Evolutionary conservation across 805 yeast genomes (phyloP), one percentile per base, ranked within the genome.

Genomic region (Wickerhamomyces tratensis): DNA sequence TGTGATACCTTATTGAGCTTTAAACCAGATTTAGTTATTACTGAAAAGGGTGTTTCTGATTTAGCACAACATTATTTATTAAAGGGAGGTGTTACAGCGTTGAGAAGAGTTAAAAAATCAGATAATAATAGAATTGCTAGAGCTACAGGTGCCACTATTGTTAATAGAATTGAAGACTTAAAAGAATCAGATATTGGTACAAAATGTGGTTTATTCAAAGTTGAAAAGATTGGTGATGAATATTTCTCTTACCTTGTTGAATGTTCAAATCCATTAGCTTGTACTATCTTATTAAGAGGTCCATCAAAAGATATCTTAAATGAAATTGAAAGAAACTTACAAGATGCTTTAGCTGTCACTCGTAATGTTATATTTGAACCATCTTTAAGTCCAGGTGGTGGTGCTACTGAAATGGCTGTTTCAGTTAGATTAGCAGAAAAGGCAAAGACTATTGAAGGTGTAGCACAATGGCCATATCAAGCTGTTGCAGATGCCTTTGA

Each of bases 341-440:
- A 93, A 61, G 99, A 93, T 65, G 98, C 99, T 38, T 85, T 93
- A 95, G 91, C 96, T 4, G 98, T 93, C 38, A 81, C 98, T 15
- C 79, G 96, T 63, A 93, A 93, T 59, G 96, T 93, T 33, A 75
- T 87, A 72, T 80, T 91, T 53, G 95, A 91, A 62, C 98, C 99
- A 41, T 78, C 89, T 36, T 74, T 93, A 58, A 76, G 96, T 2
- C 99, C 99, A 40, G 99, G 99, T 56, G 99, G 98, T 47, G 98
- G 99, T 55, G 98, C 99, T 41, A 91, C 97, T 29, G 98, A 93
- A 68, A 93, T 93, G 98, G 98, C 98, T 4, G 88, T 93, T 35
- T 74, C 91, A 46, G 97, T 93, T 30, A 78, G 73, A 50, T 72
- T 93, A 46, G 76, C 95, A 14, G 96, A 89, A 61, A 82, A 78